Base-by-base conservation (phyloP, 495 filamentous ascomycete genomes). In the Xylaria intraflava region DNA sequence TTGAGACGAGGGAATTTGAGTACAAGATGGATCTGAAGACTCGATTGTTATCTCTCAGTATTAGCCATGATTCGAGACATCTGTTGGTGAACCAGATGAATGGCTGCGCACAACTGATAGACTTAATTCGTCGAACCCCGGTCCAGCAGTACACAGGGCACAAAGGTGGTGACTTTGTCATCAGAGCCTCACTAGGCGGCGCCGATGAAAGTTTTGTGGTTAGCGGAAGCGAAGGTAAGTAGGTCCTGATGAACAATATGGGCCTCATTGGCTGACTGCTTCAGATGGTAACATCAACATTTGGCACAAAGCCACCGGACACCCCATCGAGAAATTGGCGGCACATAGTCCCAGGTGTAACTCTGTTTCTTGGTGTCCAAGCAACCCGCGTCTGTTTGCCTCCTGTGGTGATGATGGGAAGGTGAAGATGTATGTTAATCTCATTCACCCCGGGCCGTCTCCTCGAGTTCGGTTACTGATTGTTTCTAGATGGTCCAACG, bases 161-260 rank as follows among this genome's bases (percentile, higher is more conserved):
- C 51, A 79, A 76, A 49, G 87, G 89, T 56, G 80, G 78, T 22
- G 65, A 80, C 3, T 94, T 75, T 59, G 79, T 94, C 16, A 94
- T 98, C 58, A 73, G 93, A 39, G 87, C 83, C 66, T 72, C 73
- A 4, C 91, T 95, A 71, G 93, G 94, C 6, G 93, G 93, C 14
- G 90, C 93, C 1, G 81, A 84, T 43, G 91, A 96, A 72, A 89
- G 84, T 62, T 93, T 97, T 65, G 82, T 97, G 24, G 78, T 93
- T 16, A 89, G 85, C 65, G 93, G 93, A 20, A 94, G 90, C 62
- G 89, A 96, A 82, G 90, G 92, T 93, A 74, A 57, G 68, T 64
- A 47, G 20, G n/a, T 22, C 30, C 10, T 20, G 22, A 31, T 23
- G 19, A 41, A 30, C 16, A 17, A 33, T 23, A 46, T 14, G 42